Evolutionary conservation across 768 basidiomycete genomes (phyloP).

Genomic region (Xanthoconium purpureum): DNA sequence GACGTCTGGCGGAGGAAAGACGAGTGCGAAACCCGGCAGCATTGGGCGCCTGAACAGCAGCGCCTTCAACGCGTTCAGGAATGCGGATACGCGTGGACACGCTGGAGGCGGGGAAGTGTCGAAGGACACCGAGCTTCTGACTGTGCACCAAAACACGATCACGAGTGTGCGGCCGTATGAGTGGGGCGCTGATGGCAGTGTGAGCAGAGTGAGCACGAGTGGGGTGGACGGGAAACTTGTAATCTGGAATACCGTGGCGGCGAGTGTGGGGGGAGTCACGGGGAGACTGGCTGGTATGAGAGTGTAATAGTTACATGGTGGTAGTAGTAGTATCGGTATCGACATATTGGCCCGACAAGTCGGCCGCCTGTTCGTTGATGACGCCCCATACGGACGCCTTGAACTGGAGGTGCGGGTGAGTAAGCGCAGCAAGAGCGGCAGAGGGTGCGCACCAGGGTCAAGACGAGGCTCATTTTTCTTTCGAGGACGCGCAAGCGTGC

Average conservation of each 20-base stretch:
- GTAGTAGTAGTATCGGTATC: conserved; percentile 13
- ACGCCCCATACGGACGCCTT: conserved; percentile 96
- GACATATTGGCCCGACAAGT: conserved; percentile 14
- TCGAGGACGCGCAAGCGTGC: conserved; percentile 77
- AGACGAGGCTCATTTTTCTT: conserved; percentile 90
- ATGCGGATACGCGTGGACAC: conserved; percentile 77
- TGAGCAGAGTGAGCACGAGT: conserved; percentile 80
- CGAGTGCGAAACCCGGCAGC: conserved; percentile 40
- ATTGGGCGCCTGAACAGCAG: conserved; percentile 84
- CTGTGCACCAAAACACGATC: conserved; percentile 98
- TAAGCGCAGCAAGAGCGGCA: not conserved
- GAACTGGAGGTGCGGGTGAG: conserved; percentile 52
- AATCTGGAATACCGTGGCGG: conserved; percentile 78
- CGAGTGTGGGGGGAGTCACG: conserved; percentile 42
- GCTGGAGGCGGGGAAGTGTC: conserved; percentile 33
- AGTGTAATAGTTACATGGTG: conserved; percentile 28
- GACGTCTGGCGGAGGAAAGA: conserved; percentile 38
- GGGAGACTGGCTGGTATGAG: conserved; percentile 50
- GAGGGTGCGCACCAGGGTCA: conserved; percentile 68
- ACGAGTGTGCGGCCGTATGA: conserved; percentile 84
- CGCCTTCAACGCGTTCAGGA: conserved; percentile 91
- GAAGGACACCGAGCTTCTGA: conserved; percentile 73
- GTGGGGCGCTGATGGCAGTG: conserved; percentile 44
- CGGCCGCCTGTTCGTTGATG: conserved; percentile 66
- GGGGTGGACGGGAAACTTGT: conserved; percentile 94